Percentiles rank a stretch among this genome's conserved stretches.
These are phyloP conservation scores for Chaetomium fimeti DNA, from an alignment of 495 filamentous ascomycete genomes.

Conservation along the genomic window DNA sequence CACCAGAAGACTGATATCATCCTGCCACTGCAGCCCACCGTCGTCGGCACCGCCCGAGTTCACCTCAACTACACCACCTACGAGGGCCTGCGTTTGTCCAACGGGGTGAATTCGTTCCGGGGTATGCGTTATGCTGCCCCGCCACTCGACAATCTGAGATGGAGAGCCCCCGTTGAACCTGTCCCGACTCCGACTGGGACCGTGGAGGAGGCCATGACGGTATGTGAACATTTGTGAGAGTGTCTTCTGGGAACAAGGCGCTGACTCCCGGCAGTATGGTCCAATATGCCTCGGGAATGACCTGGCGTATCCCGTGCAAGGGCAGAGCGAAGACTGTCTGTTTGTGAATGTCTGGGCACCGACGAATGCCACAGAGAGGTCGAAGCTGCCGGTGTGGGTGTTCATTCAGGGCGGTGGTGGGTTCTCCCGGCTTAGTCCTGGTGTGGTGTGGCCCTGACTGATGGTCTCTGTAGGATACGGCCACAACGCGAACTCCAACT, in stretches of 20 bases:
- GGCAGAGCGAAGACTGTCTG: slow-evolving; percentile 68
- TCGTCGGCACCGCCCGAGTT: slow-evolving; percentile 22
- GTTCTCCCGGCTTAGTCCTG: slow-evolving; percentile 6
- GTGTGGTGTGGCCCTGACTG: not conserved
- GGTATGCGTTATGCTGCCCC: slow-evolving; percentile 49
- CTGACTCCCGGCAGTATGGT: slow-evolving; percentile 37
- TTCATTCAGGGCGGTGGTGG: slow-evolving; percentile 72
- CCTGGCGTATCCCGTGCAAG: slow-evolving; percentile 34
- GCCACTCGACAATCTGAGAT: slow-evolving; percentile 42
- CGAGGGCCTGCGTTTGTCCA: slow-evolving; percentile 31
- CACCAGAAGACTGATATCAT: not conserved
- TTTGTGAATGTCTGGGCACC: slow-evolving; percentile 74
- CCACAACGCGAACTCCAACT: slow-evolving; percentile 60
- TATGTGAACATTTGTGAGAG: slow-evolving; percentile 19
- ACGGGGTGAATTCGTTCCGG: slow-evolving; percentile 42
- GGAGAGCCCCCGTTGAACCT: slow-evolving; percentile 41
- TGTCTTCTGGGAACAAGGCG: not conserved
- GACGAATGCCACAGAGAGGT: slow-evolving; percentile 45
- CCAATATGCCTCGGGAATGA: slow-evolving; percentile 54
- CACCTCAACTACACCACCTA: slow-evolving; percentile 50
- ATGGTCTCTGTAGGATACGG: slow-evolving; percentile 51
- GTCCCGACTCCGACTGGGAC: slow-evolving; percentile 19
- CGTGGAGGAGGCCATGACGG: slow-evolving; percentile 28
- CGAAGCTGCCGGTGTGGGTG: slow-evolving; percentile 65
- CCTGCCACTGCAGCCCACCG: slow-evolving; percentile 14